A percentile compares a stretch with the other conserved stretches of the same genome.
These are phyloP conservation scores for Pistacia integerrima DNA, from an alignment of 345 rosid species.

Conservation along the genomic window DNA sequence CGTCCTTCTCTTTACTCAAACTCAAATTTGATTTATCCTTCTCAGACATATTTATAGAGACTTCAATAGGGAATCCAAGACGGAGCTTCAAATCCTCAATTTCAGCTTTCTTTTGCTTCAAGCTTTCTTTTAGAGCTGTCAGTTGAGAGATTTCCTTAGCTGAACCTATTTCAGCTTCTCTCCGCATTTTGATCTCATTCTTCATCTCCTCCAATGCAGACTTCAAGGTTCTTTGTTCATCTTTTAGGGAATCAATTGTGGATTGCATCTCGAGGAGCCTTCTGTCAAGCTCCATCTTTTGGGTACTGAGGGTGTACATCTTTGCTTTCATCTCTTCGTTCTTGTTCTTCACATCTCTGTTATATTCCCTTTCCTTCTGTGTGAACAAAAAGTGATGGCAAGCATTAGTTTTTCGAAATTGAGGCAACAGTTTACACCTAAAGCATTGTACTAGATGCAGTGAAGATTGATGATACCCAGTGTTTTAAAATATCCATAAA, in stretches of 20 bases:
- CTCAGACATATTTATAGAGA: constrained; percentile 25
- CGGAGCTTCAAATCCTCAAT: constrained; percentile 46
- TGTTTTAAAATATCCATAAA: neutral
- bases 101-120: constrained; percentile 56
- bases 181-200: constrained; percentile 41
- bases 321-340: constrained; percentile 46
- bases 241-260: constrained; percentile 53
- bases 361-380: constrained; percentile 56
- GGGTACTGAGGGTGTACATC: constrained; percentile 40
- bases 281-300: constrained; percentile 54
- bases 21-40: constrained; percentile 15
- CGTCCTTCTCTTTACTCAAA: neutral
- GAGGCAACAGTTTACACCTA: neutral
- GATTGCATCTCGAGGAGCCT: constrained; percentile 55
- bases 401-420: neutral
- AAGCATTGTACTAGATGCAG: neutral
- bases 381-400: neutral
- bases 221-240: constrained; percentile 51
- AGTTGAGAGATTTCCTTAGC: constrained; percentile 27
- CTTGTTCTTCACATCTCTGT: constrained; percentile 44
- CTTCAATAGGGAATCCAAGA: constrained; percentile 26
- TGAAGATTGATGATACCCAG: neutral
- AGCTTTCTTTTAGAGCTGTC: constrained; percentile 34
- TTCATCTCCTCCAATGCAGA: constrained; percentile 48
- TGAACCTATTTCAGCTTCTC: constrained; percentile 17